phyloP scores from a whole-genome alignment of 2,329 filamentous ascomycete genomes.

The Cladobotryum mycophilum region DNA sequence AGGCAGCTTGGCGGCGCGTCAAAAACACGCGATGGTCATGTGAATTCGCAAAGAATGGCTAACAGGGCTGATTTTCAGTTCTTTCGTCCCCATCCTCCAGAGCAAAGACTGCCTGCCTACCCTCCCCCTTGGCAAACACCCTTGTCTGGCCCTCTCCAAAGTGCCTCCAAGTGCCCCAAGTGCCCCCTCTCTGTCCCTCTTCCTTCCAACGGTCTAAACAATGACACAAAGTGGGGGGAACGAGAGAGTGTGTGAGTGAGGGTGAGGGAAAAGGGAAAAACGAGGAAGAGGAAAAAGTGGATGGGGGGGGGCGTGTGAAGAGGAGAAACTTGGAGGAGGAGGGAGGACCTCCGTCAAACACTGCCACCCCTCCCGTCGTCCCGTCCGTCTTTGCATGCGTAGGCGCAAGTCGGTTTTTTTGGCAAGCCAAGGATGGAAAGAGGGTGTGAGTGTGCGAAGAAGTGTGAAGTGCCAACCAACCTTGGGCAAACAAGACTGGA shows the following conservation, averaged over 20 bases:
- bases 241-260: neutral
- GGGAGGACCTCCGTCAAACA: neutral
- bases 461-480: too few species aligned
- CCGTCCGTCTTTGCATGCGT: neutral
- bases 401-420: too few species aligned
- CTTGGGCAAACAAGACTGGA: neutral
- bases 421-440: neutral
- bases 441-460: neutral
- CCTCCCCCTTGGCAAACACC: neutral
- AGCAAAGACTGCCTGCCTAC: too few species aligned
- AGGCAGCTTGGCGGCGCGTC: neutral
- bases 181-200: neutral
- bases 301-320: neutral
- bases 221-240: too few species aligned
- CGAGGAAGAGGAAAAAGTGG: neutral
- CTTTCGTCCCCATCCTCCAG: too few species aligned
- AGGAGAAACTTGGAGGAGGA: neutral
- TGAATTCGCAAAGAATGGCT: neutral
- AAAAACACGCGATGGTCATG: neutral
- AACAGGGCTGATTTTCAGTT: neutral
- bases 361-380: conserved; percentile 2
- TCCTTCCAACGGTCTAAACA: too few species aligned
- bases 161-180: neutral
- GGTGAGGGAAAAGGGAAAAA: neutral
- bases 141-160: neutral